A percentile compares a stretch with the other conserved stretches of the same genome.
Evolutionary conservation across 2,329 filamentous ascomycete genomes (phyloP).

Genomic region (Neurospora crassa): DNA sequence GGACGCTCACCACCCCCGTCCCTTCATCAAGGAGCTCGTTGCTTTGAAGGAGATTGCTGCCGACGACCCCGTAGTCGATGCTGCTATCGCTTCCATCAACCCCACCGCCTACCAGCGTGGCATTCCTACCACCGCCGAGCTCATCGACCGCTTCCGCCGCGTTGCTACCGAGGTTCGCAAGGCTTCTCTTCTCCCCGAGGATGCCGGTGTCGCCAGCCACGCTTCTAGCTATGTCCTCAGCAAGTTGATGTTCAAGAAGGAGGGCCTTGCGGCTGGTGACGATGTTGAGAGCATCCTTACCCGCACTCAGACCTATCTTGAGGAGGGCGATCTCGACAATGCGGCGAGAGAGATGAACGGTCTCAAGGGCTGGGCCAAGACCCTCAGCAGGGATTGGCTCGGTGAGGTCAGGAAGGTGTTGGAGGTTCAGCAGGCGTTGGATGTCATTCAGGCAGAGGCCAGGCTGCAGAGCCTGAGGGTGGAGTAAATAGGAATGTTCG

Average conservation of each 20-base stretch:
- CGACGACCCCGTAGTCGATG: conserved; percentile 77
- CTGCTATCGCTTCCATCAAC: conserved; percentile 94
- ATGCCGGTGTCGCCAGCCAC: conserved; percentile 90
- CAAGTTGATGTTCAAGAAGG: conserved; percentile 95
- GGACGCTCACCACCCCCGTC: conserved; percentile 62
- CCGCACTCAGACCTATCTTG: conserved; percentile 78
- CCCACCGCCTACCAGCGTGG: conserved; percentile 88
- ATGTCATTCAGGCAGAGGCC: conserved; percentile 86
- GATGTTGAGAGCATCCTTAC: conserved; percentile 93
- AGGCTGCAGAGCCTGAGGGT: conserved; percentile 79
- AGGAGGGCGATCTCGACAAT: conserved; percentile 85
- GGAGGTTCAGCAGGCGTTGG: conserved; percentile 91
- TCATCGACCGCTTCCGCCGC: conserved; percentile 91
- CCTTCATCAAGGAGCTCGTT: conserved; percentile 87
- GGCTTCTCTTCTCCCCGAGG: conserved; percentile 81
- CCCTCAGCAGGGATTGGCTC: conserved; percentile 88
- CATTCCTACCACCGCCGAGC: conserved; percentile 70
- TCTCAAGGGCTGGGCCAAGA: conserved; percentile 89
- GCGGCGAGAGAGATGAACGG: conserved; percentile 94
- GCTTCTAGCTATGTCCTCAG: conserved; percentile 82
- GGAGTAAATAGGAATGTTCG: conserved; percentile 41
- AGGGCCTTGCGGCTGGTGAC: conserved; percentile 68
- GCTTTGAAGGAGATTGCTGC: conserved; percentile 86
- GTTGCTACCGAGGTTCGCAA: conserved; percentile 91
- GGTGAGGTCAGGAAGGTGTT: conserved; percentile 82